Conservation (phyloP, 352 stramenopile genomes). For the Phytophthora tubulina region DNA sequence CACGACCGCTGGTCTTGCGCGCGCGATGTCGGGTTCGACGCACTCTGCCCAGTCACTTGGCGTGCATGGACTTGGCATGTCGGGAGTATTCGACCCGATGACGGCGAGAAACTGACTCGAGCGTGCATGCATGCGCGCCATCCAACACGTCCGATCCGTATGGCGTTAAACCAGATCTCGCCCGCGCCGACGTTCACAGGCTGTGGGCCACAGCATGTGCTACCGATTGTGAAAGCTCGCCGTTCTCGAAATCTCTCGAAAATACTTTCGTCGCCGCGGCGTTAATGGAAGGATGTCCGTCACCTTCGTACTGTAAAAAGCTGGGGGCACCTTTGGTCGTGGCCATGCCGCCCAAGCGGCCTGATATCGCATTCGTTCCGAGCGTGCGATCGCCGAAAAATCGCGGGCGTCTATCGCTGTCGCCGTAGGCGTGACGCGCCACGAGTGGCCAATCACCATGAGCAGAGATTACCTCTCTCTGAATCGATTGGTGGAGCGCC, state of each 20-base stretch:
- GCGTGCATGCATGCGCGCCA: conserved; percentile 26
- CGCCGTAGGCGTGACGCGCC: conserved; percentile 23
- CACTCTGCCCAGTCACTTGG: conserved; percentile 16
- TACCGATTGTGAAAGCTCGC: neutral
- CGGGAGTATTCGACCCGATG: conserved; percentile 30
- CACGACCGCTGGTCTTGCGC: conserved; percentile 8
- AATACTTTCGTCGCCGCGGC: neutral
- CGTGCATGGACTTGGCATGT: conserved; percentile 39
- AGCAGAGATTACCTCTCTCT: neutral
- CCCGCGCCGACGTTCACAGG: neutral
- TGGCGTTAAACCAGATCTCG: conserved; percentile 23
- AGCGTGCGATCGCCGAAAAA: conserved; percentile 35
- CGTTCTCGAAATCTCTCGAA: conserved; percentile 13
- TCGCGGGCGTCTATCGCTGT: conserved; percentile 3
- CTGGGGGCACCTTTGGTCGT: neutral
- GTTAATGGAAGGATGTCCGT: neutral
- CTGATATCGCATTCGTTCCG: conserved; percentile 22
- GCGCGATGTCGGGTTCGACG: conserved; percentile 7
- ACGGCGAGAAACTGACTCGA: conserved; percentile 23
- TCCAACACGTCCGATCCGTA: conserved; percentile 12
- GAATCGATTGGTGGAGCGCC: conserved; percentile 10
- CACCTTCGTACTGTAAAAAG: neutral
- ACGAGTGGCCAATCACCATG: conserved; percentile 7
- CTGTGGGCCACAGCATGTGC: neutral
- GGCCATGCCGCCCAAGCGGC: conserved; percentile 11